phyloP scores from a whole-genome alignment of 306 rosid species.

The Astragalus glycyphyllos region DNA sequence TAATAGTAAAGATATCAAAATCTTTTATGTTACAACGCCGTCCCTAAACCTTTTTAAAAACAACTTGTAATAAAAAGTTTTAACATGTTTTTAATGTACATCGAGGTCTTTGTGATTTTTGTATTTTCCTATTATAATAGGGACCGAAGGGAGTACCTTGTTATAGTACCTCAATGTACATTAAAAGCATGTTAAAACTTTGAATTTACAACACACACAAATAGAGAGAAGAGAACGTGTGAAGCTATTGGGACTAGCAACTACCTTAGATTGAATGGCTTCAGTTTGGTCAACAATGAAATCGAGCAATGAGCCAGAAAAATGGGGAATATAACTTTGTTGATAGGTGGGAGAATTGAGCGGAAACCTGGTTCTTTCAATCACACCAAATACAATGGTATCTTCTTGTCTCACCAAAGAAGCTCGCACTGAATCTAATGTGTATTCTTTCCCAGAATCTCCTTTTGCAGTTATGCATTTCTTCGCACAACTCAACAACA shows the following conservation, averaged over 20 bases:
- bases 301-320: constrained; percentile 59
- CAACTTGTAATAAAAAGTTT: too few species aligned
- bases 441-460: constrained; percentile 44
- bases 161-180: too few species aligned
- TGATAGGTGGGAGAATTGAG: constrained; percentile 61
- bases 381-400: constrained; percentile 65
- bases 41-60: too few species aligned
- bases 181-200: too few species aligned
- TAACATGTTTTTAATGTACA: too few species aligned
- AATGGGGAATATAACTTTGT: constrained; percentile 38
- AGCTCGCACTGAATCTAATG: constrained; percentile 66
- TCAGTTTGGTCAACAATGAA: constrained; percentile 64
- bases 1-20: too few species aligned
- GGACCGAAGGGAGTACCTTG: too few species aligned
- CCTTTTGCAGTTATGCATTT: constrained; percentile 44
- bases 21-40: too few species aligned
- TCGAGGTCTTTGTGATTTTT: too few species aligned
- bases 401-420: constrained; percentile 79
- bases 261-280: constrained; percentile 69
- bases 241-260: not conserved
- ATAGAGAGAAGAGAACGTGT: too few species aligned
- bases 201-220: not conserved
- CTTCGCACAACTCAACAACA: constrained; percentile 34
- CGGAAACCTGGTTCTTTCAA: constrained; percentile 77
- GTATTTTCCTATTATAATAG: too few species aligned